A percentile compares a stretch with the other conserved stretches of the same genome.
Evolutionary conservation across 805 yeast genomes (phyloP).

Genomic region (Phaffomyces thermotolerans): DNA sequence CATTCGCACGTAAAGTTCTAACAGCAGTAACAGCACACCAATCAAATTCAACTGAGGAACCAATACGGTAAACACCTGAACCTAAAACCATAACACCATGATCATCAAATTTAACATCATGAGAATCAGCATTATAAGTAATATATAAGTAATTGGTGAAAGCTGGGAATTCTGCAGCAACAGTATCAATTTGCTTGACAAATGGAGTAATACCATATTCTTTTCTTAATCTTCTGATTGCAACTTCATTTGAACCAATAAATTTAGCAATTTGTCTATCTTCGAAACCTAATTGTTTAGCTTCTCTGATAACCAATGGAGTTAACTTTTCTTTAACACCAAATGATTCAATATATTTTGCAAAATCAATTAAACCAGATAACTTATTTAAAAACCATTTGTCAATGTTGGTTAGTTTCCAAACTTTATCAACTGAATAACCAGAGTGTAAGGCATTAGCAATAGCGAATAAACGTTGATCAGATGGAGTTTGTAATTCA

Average conservation of each 20-base stretch:
- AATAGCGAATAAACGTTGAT: slow-evolving; percentile 90
- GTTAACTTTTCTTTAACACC: slow-evolving; percentile 57
- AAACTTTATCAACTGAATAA: slow-evolving; percentile 85
- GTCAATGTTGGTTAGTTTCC: slow-evolving; percentile 87
- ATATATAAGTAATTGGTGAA: slow-evolving; percentile 88
- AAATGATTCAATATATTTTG: slow-evolving; percentile 49
- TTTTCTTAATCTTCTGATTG: slow-evolving; percentile 81
- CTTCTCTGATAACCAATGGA: slow-evolving; percentile 57
- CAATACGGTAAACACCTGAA: slow-evolving; percentile 97
- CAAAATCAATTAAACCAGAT: slow-evolving; percentile 65
- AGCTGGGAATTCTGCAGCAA: slow-evolving; percentile 99
- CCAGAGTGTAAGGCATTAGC: slow-evolving; percentile 90
- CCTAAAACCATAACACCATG: slow-evolving; percentile 94
- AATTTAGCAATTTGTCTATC: slow-evolving; percentile 94
- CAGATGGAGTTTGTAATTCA: slow-evolving; percentile 95
- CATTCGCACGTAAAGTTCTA: slow-evolving; percentile 82
- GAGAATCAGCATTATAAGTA: slow-evolving; percentile 87
- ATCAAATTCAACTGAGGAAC: slow-evolving; percentile 97
- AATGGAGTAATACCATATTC: slow-evolving; percentile 84
- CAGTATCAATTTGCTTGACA: slow-evolving; percentile 96
- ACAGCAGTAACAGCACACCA: slow-evolving; percentile 99
- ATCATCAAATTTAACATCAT: slow-evolving; percentile 84
- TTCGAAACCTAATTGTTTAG: slow-evolving; percentile 94
- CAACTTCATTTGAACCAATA: slow-evolving; percentile 83
- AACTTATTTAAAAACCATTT: slow-evolving; percentile 94